Conservation (phyloP, 768 basidiomycete species). For the Pulveroboletus ravenelii region DNA sequence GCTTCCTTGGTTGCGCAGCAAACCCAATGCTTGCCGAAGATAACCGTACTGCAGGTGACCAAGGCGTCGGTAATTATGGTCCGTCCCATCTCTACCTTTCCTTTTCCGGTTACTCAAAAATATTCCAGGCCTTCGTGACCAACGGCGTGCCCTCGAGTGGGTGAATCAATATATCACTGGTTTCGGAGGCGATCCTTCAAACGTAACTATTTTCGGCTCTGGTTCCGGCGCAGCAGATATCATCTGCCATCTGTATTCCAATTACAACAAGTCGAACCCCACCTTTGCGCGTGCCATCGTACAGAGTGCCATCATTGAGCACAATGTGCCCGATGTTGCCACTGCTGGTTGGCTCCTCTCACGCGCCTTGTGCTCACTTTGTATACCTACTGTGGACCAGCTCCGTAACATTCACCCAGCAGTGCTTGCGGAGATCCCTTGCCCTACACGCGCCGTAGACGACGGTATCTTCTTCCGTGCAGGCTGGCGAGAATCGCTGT, state of each 20-base stretch:
- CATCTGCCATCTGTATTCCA: constrained; percentile 59
- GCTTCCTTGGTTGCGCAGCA: constrained; percentile 73
- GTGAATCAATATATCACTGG: constrained; percentile 51
- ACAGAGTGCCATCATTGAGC: constrained; percentile 66
- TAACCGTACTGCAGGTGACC: constrained; percentile 58
- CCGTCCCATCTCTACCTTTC: constrained; percentile 16
- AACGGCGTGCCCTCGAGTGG: constrained; percentile 62
- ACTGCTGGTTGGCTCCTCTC: constrained; percentile 66
- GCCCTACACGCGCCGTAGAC: constrained; percentile 55
- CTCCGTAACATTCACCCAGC: constrained; percentile 57
- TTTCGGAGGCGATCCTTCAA: constrained; percentile 63
- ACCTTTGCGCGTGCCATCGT: constrained; percentile 71
- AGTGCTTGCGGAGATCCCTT: constrained; percentile 49
- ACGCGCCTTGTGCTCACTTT: constrained; percentile 54
- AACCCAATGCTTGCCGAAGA: constrained; percentile 62
- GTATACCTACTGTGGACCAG: constrained; percentile 52
- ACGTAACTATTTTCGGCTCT: constrained; percentile 41
- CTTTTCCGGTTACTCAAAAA: constrained; percentile 3
- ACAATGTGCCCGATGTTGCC: constrained; percentile 53
- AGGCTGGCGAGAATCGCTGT: constrained; percentile 50
- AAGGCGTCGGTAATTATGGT: constrained; percentile 79
- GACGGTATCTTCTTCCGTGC: constrained; percentile 65
- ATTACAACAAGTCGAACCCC: constrained; percentile 51
- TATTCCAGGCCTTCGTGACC: constrained; percentile 55
- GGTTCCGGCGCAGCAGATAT: constrained; percentile 49